Percentiles rank a stretch among this genome's conserved stretches.
phyloP scores from a whole-genome alignment of 495 filamentous ascomycete genomes.

The Aspergillus egyptiacus region DNA sequence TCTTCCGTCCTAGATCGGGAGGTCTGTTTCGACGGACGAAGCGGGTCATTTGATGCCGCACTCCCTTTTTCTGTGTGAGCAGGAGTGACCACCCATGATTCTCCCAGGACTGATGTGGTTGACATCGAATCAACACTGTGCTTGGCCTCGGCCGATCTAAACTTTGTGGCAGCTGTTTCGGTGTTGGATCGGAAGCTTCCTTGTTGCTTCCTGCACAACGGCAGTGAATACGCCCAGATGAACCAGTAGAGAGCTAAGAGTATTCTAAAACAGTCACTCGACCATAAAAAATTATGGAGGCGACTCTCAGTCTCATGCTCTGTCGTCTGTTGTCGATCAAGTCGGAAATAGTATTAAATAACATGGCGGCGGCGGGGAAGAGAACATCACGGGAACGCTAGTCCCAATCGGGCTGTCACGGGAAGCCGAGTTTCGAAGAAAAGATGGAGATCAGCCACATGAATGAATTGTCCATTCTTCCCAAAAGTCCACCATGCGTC shows the following conservation, averaged over 20 bases:
- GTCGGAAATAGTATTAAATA: neutral
- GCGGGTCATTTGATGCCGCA: neutral
- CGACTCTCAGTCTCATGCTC: neutral
- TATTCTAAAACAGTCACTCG: neutral
- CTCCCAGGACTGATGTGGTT: slow-evolving; percentile 26
- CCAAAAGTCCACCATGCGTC: slow-evolving; percentile 17
- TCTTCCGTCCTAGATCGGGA: slow-evolving; percentile 1
- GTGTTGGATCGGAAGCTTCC: neutral
- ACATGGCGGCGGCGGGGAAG: neutral
- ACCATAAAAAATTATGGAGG: neutral
- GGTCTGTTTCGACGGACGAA: neutral
- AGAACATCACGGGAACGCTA: slow-evolving; percentile 12
- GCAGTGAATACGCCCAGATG: neutral
- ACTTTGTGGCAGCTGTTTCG: neutral
- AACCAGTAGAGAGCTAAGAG: neutral
- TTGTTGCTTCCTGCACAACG: neutral
- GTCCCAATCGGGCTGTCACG: slow-evolving; percentile 12
- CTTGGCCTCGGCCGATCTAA: neutral
- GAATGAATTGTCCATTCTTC: neutral
- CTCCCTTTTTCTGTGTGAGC: slow-evolving; percentile 15
- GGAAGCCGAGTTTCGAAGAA: neutral
- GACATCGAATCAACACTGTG: slow-evolving; percentile 20
- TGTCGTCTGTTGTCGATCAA: slow-evolving; percentile 6
- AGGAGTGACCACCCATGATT: slow-evolving; percentile 38
- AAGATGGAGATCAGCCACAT: neutral